Evolutionary conservation across 495 filamentous ascomycete species (phyloP), one percentile per base, ranked within the genome.

Genomic region (Cudoniella acicularis): DNA sequence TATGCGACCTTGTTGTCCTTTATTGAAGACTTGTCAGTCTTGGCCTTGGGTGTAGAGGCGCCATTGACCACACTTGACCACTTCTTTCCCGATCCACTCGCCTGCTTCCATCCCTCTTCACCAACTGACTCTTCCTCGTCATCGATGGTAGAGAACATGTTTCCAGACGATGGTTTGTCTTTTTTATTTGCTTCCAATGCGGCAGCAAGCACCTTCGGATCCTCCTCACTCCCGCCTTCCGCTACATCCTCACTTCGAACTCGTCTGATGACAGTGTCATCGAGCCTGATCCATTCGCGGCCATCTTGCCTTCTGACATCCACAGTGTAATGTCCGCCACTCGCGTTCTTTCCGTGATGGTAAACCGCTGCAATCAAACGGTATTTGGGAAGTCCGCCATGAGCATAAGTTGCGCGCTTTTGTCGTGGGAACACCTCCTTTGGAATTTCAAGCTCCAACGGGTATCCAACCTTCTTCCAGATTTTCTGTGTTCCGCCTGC

Each of bases 1-100:
- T 98, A 98, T 13, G 94, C 94, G 53, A 96, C 92, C 77, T 96
- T 96, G 77, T 90, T 95, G 69, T 97, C 95, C 72, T 87, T 91
- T 61, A 88, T 78, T 24, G 82, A 86, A 63, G 87, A 87, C 70
- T 86, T 88, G 16, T 84, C 82, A 65, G 79, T 77, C 65, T 87
- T 87, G 10, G 81, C 77, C 36, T 83, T 83, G 20, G 83, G 80
- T 10, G 79, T 80, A 56, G 71, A 84, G 50, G 75, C 66, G 11
- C 87, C 87, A 57, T 89, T 91, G 30, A 79, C 79, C 18, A 80
- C 80, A 25, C 75, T 81, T 45, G 81, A 85, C 77, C 82, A 87
- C 63, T 83, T 84, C 72, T 90, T 92, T 1, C 66, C 63, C 67
- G 79, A 79, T 27, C 77, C 76, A 64, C 79, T 80, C 41, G 95